These are phyloP conservation scores for Ettlia oleoabundans DNA, from an alignment of 139 green algal species.

Conservation along the genomic window DNA sequence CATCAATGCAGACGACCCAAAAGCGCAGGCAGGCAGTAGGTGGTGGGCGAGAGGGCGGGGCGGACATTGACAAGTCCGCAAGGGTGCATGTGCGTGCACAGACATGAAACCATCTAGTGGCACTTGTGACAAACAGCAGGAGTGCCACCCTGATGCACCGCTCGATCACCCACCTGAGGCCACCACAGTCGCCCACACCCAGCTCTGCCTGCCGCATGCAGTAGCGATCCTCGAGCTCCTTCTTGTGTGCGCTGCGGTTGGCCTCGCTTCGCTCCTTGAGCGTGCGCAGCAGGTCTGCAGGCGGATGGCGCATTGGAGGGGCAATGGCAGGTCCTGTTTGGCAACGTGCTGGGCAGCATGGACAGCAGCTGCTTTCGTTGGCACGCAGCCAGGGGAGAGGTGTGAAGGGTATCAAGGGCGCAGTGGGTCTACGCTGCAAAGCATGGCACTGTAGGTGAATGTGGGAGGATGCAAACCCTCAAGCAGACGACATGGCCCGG, in stretches of 20 bases:
- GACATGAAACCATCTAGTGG: no score
- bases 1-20: background rate
- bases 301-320: background rate
- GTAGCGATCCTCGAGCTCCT: conserved; percentile 68
- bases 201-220: conserved; percentile 80
- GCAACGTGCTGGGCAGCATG: no score
- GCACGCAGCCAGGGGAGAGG: background rate
- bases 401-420: background rate
- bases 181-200: conserved; percentile 79
- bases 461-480: no score
- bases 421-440: background rate
- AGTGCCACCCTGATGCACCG: no score
- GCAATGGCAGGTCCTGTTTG: no score
- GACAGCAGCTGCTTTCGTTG: no score
- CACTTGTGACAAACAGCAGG: no score
- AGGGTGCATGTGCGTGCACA: no score
- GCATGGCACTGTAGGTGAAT: no score
- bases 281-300: conserved; percentile 35
- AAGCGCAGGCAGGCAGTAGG: background rate
- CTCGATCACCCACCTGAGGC: conserved; percentile 54
- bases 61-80: background rate
- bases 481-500: no score
- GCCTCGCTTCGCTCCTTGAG: conserved; percentile 39
- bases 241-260: conserved; percentile 42
- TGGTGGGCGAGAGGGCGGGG: background rate